Evolutionary conservation across 2,329 filamentous ascomycete species (phyloP), one percentile per base, ranked within the genome.

Genomic region (Colletotrichum aenigma): DNA sequence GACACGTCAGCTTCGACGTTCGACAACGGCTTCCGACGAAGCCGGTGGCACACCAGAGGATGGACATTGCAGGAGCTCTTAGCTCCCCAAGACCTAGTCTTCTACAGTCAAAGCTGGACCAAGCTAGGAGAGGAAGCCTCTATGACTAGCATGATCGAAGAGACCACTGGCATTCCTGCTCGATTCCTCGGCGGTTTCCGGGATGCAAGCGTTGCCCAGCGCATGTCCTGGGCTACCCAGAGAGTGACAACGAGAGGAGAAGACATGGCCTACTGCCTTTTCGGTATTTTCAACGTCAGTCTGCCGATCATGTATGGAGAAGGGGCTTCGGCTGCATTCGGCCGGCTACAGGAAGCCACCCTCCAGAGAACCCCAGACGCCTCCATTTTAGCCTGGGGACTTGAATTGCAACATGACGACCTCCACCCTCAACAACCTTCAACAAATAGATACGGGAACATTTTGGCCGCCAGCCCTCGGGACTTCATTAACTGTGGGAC

Each of bases 371-470:
- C 43, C 3, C 43, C 43, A 48, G 43, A 48, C 43, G 18, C n/a
- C 1, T 48, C 43, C 3, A 48, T 48, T 13, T 4, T 48, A 7
- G 43, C 43, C 43, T 48, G 43, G 43, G 43, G 43, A 7, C 43
- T 48, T 12, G 3, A 48, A 1, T 13, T 48, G n/a, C 10, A 48
- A 21, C 9, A 48, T 21, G 43, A 13, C 0, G 10, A 21, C 3
- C 9, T 13, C n/a, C 3, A 4, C 4, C 3, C 9, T n/a, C 18
- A 48, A 7, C 18, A 12, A 0, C n/a, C 18, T 1, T 21, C n/a
- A 4, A 48, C 0, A 3, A 48, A 10, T 2, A 6, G 43, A 48
- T 48, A 48, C 3, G 43, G 43, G 3, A 6, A 48, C n/a, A 0
- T 48, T 13, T 4, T 21, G 43, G 43, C 43, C 10, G 10, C n/a